phyloP scores from a whole-genome alignment of 768 basidiomycete genomes.

The Podaxis pistillaris region DNA sequence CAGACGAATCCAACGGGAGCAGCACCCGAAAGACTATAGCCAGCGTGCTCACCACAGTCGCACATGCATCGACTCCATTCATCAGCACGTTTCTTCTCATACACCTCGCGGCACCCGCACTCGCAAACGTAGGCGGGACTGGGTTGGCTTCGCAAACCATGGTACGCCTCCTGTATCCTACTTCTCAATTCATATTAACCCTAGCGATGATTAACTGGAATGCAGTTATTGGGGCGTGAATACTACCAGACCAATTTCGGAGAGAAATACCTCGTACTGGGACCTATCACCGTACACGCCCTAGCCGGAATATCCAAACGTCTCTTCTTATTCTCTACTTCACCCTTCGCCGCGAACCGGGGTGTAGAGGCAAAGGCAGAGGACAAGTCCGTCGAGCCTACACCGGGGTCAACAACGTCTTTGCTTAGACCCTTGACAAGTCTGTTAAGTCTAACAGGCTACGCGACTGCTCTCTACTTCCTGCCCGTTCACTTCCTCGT shows the following conservation, averaged over 20 bases:
- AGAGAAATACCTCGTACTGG: constrained; percentile 66
- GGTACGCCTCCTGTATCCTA: constrained; percentile 42
- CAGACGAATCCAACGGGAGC: neutral
- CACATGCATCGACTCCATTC: constrained; percentile 74
- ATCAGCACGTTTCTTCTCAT: constrained; percentile 74
- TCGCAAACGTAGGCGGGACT: constrained; percentile 72
- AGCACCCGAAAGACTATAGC: neutral
- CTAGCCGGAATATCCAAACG: constrained; percentile 60
- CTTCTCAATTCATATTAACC: neutral
- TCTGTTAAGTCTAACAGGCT: constrained; percentile 63
- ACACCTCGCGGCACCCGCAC: constrained; percentile 74
- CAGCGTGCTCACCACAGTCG: constrained; percentile 46
- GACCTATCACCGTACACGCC: constrained; percentile 66
- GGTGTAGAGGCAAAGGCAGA: constrained; percentile 19
- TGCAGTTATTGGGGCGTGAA: constrained; percentile 76
- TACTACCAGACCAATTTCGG: constrained; percentile 77
- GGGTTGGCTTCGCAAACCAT: constrained; percentile 67
- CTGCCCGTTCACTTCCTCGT: constrained; percentile 69
- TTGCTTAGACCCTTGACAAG: constrained; percentile 29
- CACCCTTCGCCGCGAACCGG: neutral
- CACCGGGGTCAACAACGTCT: constrained; percentile 14
- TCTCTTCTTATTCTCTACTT: constrained; percentile 28
- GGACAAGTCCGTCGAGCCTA: constrained; percentile 5
- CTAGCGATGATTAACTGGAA: neutral
- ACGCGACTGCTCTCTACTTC: constrained; percentile 52